phyloP scores from a whole-genome alignment of 192 early-diverging fungal species.

The Gamsiella multidivaricata region DNA sequence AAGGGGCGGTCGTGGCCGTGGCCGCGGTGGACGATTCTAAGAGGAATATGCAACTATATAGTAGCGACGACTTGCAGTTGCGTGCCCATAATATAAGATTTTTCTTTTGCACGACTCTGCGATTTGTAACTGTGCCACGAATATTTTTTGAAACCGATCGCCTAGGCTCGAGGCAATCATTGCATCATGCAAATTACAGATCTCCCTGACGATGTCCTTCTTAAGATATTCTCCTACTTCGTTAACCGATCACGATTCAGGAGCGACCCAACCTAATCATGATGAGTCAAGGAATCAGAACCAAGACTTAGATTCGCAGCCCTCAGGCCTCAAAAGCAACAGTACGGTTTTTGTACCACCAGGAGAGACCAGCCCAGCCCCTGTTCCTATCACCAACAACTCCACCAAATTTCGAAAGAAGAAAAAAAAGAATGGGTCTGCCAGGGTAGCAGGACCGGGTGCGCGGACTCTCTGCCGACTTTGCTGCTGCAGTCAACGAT shows the following conservation, averaged over 20 bases:
- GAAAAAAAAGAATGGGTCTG: conserved; percentile 4
- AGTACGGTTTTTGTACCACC: no score
- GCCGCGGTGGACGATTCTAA: conserved; percentile 61
- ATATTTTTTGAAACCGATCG: no score
- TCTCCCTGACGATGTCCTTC: conserved; percentile 28
- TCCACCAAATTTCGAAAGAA: neutral
- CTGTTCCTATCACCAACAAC: neutral
- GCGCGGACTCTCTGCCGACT: conserved; percentile 33
- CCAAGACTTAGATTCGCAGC: neutral
- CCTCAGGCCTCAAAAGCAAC: no score
- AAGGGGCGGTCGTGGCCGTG: conserved; percentile 74
- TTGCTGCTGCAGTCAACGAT: conserved; percentile 38
- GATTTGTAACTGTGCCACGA: no score
- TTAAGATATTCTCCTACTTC: conserved; percentile 22
- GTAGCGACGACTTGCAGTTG: no score
- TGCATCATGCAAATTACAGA: neutral
- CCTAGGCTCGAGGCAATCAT: no score
- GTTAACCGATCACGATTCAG: neutral
- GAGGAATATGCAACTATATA: no score
- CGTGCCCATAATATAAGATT: no score
- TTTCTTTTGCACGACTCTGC: no score
- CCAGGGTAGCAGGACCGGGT: conserved; percentile 17
- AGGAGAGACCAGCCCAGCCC: no score
- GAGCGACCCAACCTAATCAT: neutral
- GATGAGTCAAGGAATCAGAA: neutral